Conservation (phyloP, 176 grass and related monocot species). For the Eragrostis curvula region DNA sequence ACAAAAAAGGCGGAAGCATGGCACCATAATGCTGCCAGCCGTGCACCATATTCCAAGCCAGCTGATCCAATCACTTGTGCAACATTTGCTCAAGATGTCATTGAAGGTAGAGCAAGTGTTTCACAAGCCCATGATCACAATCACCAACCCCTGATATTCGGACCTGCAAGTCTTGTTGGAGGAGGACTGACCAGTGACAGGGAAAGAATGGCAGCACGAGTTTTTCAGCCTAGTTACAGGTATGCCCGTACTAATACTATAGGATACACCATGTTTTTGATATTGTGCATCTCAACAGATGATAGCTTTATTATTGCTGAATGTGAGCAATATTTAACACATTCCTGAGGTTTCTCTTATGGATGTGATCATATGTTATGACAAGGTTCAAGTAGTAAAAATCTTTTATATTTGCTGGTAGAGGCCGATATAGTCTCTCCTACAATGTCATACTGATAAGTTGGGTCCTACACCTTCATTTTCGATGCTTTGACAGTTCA, state of each 20-base stretch:
- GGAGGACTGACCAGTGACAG: conserved; percentile 72
- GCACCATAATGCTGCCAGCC: conserved; percentile 76
- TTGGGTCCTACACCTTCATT: not conserved
- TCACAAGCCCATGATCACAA: conserved; percentile 92
- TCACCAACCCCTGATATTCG: conserved; percentile 96
- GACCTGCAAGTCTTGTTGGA: conserved; percentile 80
- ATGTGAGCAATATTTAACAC: not conserved
- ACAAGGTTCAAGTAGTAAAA: not conserved
- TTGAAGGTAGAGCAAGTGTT: conserved; percentile 88
- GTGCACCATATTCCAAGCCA: conserved; percentile 67
- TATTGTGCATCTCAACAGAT: not conserved
- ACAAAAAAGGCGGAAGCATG: conserved; percentile 72
- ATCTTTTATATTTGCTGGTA: not conserved
- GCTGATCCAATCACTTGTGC: conserved; percentile 93
- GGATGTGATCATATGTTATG: not conserved
- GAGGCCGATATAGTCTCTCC: not conserved
- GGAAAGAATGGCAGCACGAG: conserved; percentile 80
- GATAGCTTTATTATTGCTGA: not conserved
- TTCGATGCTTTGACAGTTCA: not conserved
- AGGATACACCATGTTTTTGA: conserved; percentile 1
- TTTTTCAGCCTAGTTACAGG: conserved; percentile 97
- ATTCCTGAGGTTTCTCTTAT: not conserved
- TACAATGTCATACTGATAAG: not conserved
- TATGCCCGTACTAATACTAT: conserved; percentile 29
- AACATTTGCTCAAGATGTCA: conserved; percentile 95